A percentile compares a stretch with the other conserved stretches of the same genome.
These are phyloP conservation scores for Fraxinus latifolia DNA, from an alignment of 305 asterid genomes.

Conservation along the genomic window DNA sequence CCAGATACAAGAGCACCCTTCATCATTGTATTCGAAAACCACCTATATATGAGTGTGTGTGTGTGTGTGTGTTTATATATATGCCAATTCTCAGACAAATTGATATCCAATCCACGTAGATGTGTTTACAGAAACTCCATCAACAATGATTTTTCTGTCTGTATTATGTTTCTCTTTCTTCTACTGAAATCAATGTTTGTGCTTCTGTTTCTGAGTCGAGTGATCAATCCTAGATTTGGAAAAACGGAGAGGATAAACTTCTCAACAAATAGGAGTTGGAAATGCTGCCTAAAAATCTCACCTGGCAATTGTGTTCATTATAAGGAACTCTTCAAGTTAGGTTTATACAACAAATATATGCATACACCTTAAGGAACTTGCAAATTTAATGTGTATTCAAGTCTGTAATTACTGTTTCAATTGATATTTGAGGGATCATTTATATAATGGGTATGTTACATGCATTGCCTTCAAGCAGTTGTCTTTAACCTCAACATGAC, in stretches of 20 bases:
- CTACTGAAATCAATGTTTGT: not conserved
- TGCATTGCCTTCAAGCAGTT: not conserved
- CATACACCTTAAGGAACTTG: constrained; percentile 17
- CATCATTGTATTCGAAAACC: not conserved
- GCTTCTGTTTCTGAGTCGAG: constrained; percentile 10
- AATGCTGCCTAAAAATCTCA: constrained; percentile 14
- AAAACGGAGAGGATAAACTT: constrained; percentile 9
- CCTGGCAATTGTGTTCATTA: not conserved
- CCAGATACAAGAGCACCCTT: not conserved
- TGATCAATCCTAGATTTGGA: not conserved
- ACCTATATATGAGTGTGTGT: not conserved
- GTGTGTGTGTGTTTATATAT: not conserved
- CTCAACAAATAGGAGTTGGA: constrained; percentile 17
- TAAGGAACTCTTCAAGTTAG: constrained; percentile 10
- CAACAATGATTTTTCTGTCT: constrained; percentile 15
- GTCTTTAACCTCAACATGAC: constrained; percentile 8
- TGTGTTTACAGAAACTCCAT: constrained; percentile 1
- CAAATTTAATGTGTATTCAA: not conserved
- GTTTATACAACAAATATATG: not conserved
- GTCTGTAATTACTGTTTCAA: not conserved
- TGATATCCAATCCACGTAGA: constrained; percentile 4
- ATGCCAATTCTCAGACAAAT: constrained; percentile 1
- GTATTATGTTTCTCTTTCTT: not conserved
- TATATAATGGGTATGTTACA: not conserved
- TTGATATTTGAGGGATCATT: not conserved